Conservation (phyloP, 192 early-diverging fungal species). For the Coemansia sp. region DNA sequence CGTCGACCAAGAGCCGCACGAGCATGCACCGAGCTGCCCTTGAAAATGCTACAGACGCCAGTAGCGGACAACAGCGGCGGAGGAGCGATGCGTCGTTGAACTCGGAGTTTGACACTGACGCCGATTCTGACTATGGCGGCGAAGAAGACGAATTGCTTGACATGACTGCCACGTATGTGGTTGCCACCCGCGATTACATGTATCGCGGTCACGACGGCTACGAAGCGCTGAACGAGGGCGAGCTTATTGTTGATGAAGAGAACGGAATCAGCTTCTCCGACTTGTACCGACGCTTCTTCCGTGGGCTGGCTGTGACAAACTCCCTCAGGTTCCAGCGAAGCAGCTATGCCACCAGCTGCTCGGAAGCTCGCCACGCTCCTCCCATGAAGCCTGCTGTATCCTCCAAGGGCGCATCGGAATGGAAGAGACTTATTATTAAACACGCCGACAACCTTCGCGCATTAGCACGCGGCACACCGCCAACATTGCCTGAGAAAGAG, state of each 20-base stretch:
- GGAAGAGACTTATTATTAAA: conserved; percentile 42
- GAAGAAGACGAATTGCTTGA: conserved; percentile 54
- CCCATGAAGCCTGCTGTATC: not conserved
- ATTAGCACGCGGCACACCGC: conserved; percentile 14
- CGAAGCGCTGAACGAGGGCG: conserved; percentile 42
- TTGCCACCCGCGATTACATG: conserved; percentile 65
- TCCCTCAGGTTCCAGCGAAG: conserved; percentile 48
- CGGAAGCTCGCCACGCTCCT: conserved; percentile 12
- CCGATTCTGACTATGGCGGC: conserved; percentile 31
- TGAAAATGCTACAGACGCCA: conserved; percentile 14
- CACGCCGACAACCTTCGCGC: conserved; percentile 28
- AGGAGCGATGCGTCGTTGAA: conserved; percentile 12
- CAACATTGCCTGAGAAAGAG: not conserved
- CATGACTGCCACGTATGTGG: conserved; percentile 49
- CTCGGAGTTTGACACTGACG: conserved; percentile 25
- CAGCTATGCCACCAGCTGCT: conserved; percentile 29
- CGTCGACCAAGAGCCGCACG: conserved; percentile 2
- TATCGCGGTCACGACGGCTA: conserved; percentile 66
- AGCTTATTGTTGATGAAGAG: conserved; percentile 62
- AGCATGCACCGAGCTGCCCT: conserved; percentile 25
- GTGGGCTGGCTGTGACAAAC: conserved; percentile 61
- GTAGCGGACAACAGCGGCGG: conserved; percentile 10
- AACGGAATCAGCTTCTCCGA: conserved; percentile 60
- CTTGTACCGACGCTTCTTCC: conserved; percentile 58
- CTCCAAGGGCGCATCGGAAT: conserved; percentile 5